These are phyloP conservation scores for Epicoccum nigrum DNA, from an alignment of 2,329 filamentous ascomycete genomes.

Conservation along the genomic window DNA sequence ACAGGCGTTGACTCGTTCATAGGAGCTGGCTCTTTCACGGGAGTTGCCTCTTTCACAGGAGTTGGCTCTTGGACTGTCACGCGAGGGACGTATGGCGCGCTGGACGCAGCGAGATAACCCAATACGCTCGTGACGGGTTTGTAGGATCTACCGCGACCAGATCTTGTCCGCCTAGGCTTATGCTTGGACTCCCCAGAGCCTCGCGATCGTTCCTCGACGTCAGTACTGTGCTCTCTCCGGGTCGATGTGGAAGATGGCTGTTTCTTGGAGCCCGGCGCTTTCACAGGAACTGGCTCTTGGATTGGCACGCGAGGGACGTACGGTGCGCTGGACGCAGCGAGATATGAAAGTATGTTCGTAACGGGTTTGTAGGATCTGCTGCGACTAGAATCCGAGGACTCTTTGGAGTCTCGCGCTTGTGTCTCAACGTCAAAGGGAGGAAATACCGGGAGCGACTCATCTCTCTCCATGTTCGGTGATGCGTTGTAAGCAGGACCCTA, in stretches of 20 bases:
- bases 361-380: too few species aligned
- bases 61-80: slow-evolving; percentile 14
- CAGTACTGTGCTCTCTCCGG: not conserved
- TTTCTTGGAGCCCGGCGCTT: not conserved
- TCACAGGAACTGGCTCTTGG: slow-evolving; percentile 12
- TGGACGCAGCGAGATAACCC: not conserved
- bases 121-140: too few species aligned
- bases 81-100: not conserved
- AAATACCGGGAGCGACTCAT: slow-evolving; percentile 8
- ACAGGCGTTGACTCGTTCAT: too few species aligned
- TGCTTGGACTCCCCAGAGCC: not conserved
- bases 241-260: not conserved
- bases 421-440: slow-evolving; percentile 15
- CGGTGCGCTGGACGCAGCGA: not conserved
- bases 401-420: not conserved
- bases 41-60: slow-evolving; percentile 12
- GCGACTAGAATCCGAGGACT: not conserved
- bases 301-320: slow-evolving; percentile 3
- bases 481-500: not conserved
- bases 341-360: too few species aligned
- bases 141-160: too few species aligned
- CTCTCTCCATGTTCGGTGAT: not conserved
- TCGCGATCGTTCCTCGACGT: not conserved
- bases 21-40: slow-evolving; percentile 13
- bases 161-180: too few species aligned